Evolutionary conservation across 2,329 filamentous ascomycete species (phyloP).

Genomic region (Dendryphion nanum): DNA sequence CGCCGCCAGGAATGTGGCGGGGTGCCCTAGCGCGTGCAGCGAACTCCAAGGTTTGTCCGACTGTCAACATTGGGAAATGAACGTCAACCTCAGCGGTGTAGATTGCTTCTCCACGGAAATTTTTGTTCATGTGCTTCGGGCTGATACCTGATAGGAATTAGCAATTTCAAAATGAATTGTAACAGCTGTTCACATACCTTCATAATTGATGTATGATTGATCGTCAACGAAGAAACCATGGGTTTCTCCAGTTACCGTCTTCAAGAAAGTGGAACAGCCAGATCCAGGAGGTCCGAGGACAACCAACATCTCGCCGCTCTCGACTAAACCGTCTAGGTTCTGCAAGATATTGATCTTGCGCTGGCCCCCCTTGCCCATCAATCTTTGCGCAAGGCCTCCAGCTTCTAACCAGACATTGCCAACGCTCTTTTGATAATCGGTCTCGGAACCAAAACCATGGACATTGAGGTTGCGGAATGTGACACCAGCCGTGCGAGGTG

Average conservation of each 20-base stretch:
- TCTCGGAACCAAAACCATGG: slow-evolving; percentile 49
- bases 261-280: slow-evolving; percentile 81
- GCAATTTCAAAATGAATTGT: slow-evolving; percentile 8
- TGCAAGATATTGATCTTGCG: slow-evolving; percentile 63
- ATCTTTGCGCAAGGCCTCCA: slow-evolving; percentile 36
- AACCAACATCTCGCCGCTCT: slow-evolving; percentile 72
- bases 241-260: slow-evolving; percentile 79
- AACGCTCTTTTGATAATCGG: slow-evolving; percentile 53
- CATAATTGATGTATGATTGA: slow-evolving; percentile 75
- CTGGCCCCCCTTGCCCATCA: slow-evolving; percentile 28
- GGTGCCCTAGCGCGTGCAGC: slow-evolving; percentile 70
- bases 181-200: slow-evolving; percentile 48
- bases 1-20: slow-evolving; percentile 58
- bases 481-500: slow-evolving; percentile 46
- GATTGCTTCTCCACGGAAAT: slow-evolving; percentile 80
- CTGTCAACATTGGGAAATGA: slow-evolving; percentile 74
- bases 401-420: slow-evolving; percentile 47
- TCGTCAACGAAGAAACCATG: slow-evolving; percentile 74
- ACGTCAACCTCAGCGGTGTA: slow-evolving; percentile 84
- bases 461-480: slow-evolving; percentile 48
- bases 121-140: slow-evolving; percentile 71
- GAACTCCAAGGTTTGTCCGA: slow-evolving; percentile 77
- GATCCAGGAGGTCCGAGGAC: slow-evolving; percentile 67
- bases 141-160: slow-evolving; percentile 55
- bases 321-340: slow-evolving; percentile 66